These are phyloP conservation scores for Yarrowia galli DNA, from an alignment of 1,139 yeast species.

Conservation along the genomic window DNA sequence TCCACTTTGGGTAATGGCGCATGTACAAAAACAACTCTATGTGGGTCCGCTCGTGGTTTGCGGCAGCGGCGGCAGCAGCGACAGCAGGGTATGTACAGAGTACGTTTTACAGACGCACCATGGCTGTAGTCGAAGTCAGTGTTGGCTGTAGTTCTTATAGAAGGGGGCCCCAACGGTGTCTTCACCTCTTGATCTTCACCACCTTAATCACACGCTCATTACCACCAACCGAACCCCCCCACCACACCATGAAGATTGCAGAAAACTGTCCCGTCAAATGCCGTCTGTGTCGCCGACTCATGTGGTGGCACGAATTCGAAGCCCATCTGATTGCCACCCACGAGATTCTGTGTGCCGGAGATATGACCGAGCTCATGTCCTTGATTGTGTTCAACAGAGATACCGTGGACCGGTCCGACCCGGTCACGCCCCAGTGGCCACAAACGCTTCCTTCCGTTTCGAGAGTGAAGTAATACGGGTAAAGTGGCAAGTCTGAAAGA, in stretches of 20 bases:
- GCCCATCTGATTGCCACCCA: slow-evolving; percentile 33
- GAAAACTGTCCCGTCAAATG: slow-evolving; percentile 22
- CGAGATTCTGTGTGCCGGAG: slow-evolving; percentile 29
- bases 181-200: too few species aligned
- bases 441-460: neutral
- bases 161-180: too few species aligned
- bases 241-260: slow-evolving; percentile 29
- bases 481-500: too few species aligned
- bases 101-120: too few species aligned
- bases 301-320: slow-evolving; percentile 34
- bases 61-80: too few species aligned
- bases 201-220: too few species aligned
- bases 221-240: too few species aligned
- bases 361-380: slow-evolving; percentile 17
- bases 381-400: slow-evolving; percentile 11
- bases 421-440: slow-evolving; percentile 12
- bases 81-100: too few species aligned
- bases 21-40: slow-evolving; percentile 19
- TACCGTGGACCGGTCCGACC: slow-evolving; percentile 1
- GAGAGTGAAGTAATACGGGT: neutral
- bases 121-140: too few species aligned
- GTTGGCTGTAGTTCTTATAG: too few species aligned
- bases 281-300: slow-evolving; percentile 18
- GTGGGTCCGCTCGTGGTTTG: neutral
- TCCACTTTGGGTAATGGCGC: slow-evolving; percentile 26